Evolutionary conservation across 257 asterid genomes (phyloP), one percentile per base, ranked within the genome.

Genomic region (Solanum pennellii): DNA sequence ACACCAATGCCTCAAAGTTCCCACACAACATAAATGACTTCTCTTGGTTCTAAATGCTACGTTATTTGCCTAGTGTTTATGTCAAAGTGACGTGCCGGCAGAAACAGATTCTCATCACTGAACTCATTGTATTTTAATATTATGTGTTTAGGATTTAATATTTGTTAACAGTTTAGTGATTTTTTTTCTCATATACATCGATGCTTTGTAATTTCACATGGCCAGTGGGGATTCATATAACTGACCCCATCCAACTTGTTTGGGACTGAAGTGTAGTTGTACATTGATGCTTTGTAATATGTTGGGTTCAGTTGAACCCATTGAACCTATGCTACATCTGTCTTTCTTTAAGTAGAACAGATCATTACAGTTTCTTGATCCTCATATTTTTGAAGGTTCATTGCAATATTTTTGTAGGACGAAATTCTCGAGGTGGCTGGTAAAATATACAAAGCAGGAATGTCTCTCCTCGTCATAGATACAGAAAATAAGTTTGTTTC

Each of bases 381-480:
- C 6, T 47, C 85, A 80, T 45, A 49, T 20, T 47, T 44, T 49
- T 80, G 2, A 47, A 80, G 44, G 44, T 29, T 49, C 56, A 47
- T 47, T 49, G 11, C 66, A 3, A 47, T 80, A 20, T 25, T 47
- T 80, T 80, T 87, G 88, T 89, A 96, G 98, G 98, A 97, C 86
- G 99, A 95, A 91, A 97, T 97, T 88, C 97, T 97, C 39, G 99
- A 97, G 86, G 96, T 94, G 86, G 98, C 99, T 75, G 98, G 96
- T 49, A 97, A 97, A 90, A 92, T 97, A 90, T 95, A 89, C 89
- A 95, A 97, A 91, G 90, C 99, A 56, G 99, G 99, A 79, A 97
- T 92, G 92, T 91, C 90, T 7, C 92, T 91, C 65, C 89, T 93
- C 7, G 88, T 93, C 49, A 89, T 92, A 41, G 92, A 93, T 89